A percentile compares a stretch with the other conserved stretches of the same genome.
Evolutionary conservation across 1,284 basidiomycete species (phyloP).

Genomic region (Porogramme epimiltina): DNA sequence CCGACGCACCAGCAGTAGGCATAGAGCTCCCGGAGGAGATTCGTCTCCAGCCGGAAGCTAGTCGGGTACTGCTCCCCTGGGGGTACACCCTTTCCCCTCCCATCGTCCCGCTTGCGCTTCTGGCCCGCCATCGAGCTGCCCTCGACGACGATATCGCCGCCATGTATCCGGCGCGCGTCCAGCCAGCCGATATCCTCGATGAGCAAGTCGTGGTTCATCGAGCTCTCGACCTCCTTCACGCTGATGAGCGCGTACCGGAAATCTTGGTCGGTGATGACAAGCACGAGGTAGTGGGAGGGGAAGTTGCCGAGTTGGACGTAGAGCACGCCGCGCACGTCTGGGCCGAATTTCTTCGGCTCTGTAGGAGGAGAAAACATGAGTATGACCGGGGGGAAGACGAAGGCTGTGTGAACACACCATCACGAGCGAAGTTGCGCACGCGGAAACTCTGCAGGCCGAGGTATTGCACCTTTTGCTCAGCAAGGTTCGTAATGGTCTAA

Average conservation of each 20-base stretch:
- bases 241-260: conserved; percentile 79
- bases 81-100: conserved; percentile 8
- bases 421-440: conserved; percentile 62
- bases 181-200: conserved; percentile 82
- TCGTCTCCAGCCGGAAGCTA: conserved; percentile 71
- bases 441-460: conserved; percentile 72
- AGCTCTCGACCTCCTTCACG: conserved; percentile 51
- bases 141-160: conserved; percentile 36
- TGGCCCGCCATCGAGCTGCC: conserved; percentile 21
- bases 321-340: conserved; percentile 52
- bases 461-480: conserved; percentile 76
- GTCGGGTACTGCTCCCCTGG: conserved; percentile 18
- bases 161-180: conserved; percentile 63
- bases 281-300: conserved; percentile 73
- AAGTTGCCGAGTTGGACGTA: conserved; percentile 75
- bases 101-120: conserved; percentile 40
- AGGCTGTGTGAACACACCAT: conserved; percentile 47
- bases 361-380: neutral
- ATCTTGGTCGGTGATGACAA: conserved; percentile 74
- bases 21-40: conserved; percentile 72
- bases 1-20: conserved; percentile 73
- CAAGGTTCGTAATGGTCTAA: conserved; percentile 73
- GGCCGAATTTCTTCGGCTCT: conserved; percentile 70
- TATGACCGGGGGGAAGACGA: neutral
- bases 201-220: conserved; percentile 54